A percentile compares a stretch with the other conserved stretches of the same genome.
Evolutionary conservation across 768 basidiomycete genomes (phyloP).

Genomic region (Phaeotremella skinneri): DNA sequence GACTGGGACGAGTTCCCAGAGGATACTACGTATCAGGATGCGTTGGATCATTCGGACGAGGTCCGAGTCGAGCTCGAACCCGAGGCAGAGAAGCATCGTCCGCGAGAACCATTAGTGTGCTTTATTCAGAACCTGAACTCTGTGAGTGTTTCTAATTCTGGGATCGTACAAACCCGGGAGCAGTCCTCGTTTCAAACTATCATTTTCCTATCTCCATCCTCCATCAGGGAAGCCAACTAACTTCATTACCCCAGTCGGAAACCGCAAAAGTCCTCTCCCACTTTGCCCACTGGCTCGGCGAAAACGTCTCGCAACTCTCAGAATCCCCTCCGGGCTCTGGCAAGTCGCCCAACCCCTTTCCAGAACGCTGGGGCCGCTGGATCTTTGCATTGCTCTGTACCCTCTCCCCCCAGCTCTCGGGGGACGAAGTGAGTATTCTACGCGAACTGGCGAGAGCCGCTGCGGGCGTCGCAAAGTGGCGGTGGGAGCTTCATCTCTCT

Average conservation of each 20-base stretch:
- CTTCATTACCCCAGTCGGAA: background rate
- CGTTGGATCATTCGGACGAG: too few relatives aligned
- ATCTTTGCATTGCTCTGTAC: slow-evolving; percentile 41
- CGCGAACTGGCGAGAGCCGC: slow-evolving; percentile 37
- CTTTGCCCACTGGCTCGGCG: slow-evolving; percentile 18
- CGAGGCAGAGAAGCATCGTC: slow-evolving; percentile 21
- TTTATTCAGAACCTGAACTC: slow-evolving; percentile 24
- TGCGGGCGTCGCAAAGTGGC: slow-evolving; percentile 40
- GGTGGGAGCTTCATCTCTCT: slow-evolving; percentile 24
- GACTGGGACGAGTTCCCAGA: background rate
- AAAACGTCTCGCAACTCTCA: slow-evolving; percentile 18
- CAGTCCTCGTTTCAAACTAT: slow-evolving; percentile 15
- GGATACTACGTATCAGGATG: too few relatives aligned
- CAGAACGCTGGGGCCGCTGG: slow-evolving; percentile 38
- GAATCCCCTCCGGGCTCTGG: slow-evolving; percentile 11
- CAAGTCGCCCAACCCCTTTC: slow-evolving; percentile 23
- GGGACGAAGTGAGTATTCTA: slow-evolving; percentile 33
- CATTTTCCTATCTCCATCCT: background rate
- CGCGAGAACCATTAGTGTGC: slow-evolving; percentile 34
- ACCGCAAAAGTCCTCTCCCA: slow-evolving; percentile 17
- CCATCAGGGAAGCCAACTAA: background rate
- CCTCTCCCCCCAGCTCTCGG: slow-evolving; percentile 33
- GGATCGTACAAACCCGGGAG: background rate
- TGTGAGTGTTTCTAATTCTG: slow-evolving; percentile 19
- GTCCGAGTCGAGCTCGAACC: slow-evolving; percentile 20